Base-by-base conservation (phyloP, 2,329 filamentous ascomycete species). In the Gaeumannomyces sp. region DNA sequence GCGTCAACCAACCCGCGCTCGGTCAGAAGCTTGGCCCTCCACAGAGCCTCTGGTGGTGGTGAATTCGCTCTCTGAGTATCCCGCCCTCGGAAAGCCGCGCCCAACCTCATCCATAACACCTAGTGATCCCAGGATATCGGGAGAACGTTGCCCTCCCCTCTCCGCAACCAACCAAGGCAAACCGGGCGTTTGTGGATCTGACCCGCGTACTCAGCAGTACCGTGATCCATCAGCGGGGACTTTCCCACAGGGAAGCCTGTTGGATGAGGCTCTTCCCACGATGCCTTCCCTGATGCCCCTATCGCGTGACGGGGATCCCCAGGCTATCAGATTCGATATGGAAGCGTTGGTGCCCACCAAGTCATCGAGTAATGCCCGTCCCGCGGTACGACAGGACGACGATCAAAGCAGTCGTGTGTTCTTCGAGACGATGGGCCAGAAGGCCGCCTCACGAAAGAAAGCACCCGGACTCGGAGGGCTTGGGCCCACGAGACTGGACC, bases 321-420 rank as follows among this genome's bases (percentile, higher is more conserved):
- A n/a, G 19, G 22, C 59, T 4, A 57, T 64, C 35, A 25, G 27
- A 4, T 65, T 65, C 45, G 45, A 58, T n/a, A 64, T 64, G 64
- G 29, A 59, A 22, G 58, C 64, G 14, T 25, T 63, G 28, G 38
- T 38, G 14, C 61, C 61, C 5, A n/a, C 28, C 1, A 45, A 31
- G 38, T n/a, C 27, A 28, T 28, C n/a, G 13, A 25, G 8, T 29
- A 56, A 4, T 29, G 35, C 38, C 5, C 13, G 19, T 28, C 53
- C 58, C 22, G 7, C 25, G 11, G 25, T 59, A 27, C 14, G 19
- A 3, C 7, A 28, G 6, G 27, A 64, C 19, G 59, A 64, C 22
- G 63, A 64, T 33, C 13, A 13, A 38, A 53, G 59, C 19, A 45
- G 59, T 5, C 53, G 60, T 16, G 22, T 28, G 7, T 62, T 53